Evolutionary conservation across 2,329 filamentous ascomycete species (phyloP).

Genomic region (Zymoseptoria ardabiliae): DNA sequence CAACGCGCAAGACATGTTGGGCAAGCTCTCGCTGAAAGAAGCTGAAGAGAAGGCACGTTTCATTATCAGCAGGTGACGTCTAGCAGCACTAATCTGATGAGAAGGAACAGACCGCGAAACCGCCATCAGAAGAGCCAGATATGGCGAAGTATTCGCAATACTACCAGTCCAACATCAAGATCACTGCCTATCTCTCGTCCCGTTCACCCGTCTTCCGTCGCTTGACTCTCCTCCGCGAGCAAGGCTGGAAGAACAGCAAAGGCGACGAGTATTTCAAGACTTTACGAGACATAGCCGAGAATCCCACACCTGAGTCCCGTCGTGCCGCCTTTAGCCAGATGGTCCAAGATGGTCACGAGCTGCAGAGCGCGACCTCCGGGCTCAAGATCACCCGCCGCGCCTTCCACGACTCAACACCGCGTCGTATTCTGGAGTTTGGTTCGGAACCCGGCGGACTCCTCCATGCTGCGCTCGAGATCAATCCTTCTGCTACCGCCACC

Average conservation of each 20-base stretch:
- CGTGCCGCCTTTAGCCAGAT: neutral
- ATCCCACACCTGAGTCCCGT: neutral
- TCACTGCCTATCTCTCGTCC: neutral
- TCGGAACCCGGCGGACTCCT: no score
- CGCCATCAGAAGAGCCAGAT: neutral
- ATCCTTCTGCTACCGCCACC: no score
- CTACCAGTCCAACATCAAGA: neutral
- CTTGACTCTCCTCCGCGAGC: neutral
- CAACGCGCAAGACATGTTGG: neutral
- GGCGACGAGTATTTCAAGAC: neutral
- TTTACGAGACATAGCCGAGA: neutral
- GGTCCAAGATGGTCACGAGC: conserved; percentile 34
- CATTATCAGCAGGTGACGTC: no score
- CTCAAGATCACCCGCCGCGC: no score
- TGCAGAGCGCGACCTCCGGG: conserved; percentile 26
- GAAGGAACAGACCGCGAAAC: neutral
- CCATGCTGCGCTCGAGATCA: no score
- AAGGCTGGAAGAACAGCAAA: neutral
- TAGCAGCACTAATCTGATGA: no score
- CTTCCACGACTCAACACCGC: no score
- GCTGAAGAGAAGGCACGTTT: neutral
- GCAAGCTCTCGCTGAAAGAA: neutral
- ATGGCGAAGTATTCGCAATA: neutral
- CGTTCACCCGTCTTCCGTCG: neutral
- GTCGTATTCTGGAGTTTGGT: no score